phyloP scores from a whole-genome alignment of 2,329 filamentous ascomycete genomes.

The Xylaria sp. region DNA sequence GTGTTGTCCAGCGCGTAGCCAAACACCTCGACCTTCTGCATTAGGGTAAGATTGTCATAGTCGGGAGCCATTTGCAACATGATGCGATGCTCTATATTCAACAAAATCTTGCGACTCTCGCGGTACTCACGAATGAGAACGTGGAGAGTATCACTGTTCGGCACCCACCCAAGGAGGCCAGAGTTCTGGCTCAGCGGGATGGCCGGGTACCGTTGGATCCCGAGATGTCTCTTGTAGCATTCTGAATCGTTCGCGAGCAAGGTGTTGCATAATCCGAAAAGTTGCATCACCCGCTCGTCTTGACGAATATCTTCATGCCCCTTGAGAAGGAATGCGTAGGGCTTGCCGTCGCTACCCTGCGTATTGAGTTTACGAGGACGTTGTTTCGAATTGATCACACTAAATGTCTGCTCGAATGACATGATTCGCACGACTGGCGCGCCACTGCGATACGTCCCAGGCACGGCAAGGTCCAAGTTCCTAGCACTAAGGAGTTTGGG shows the following conservation, averaged over 20 bases:
- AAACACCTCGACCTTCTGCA: conserved; percentile 99
- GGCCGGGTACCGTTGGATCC: conserved; percentile 94
- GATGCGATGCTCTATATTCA: conserved; percentile 99
- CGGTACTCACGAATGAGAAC: conserved; percentile 97
- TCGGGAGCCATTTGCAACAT: conserved; percentile 99
- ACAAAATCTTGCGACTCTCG: conserved; percentile 93
- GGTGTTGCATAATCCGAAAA: conserved; percentile 97
- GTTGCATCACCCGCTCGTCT: conserved; percentile 98
- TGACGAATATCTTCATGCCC: conserved; percentile 99
- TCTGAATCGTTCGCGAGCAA: conserved; percentile 92
- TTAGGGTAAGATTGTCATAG: conserved; percentile 96
- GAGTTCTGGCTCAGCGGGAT: conserved; percentile 97
- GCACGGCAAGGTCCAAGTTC: conserved; percentile 91
- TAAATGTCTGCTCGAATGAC: conserved; percentile 88
- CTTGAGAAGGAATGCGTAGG: conserved; percentile 91
- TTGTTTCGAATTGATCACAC: conserved; percentile 96
- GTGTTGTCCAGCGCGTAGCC: conserved; percentile 99
- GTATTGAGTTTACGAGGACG: conserved; percentile 87
- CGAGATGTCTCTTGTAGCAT: conserved; percentile 95
- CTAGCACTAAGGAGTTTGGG: conserved; percentile 86
- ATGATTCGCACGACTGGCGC: conserved; percentile 81
- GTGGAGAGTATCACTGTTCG: conserved; percentile 96
- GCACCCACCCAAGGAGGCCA: conserved; percentile 93
- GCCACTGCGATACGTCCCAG: conserved; percentile 86
- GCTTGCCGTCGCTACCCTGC: conserved; percentile 84